These are phyloP conservation scores for Blastobotrys mokoenaii DNA, from an alignment of 805 yeast genomes.

Conservation along the genomic window DNA sequence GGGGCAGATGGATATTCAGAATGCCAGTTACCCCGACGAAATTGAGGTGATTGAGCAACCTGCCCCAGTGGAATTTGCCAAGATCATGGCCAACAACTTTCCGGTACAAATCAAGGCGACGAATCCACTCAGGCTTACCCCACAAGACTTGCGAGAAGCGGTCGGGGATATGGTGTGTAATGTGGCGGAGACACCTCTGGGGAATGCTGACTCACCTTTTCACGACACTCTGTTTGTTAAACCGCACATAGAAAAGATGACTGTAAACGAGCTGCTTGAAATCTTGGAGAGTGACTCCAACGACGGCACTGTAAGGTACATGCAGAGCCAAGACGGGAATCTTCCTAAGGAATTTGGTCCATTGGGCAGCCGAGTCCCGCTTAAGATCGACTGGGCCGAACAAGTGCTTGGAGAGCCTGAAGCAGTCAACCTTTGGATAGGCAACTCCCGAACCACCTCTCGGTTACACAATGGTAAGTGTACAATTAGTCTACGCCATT, in stretches of 20 bases:
- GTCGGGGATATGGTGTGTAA: slow-evolving; percentile 10
- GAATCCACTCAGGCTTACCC: neutral
- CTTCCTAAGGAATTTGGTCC: slow-evolving; percentile 20
- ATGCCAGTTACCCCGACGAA: slow-evolving; percentile 11
- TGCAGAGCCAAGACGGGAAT: slow-evolving; percentile 33
- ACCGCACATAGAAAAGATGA: slow-evolving; percentile 22
- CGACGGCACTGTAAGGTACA: slow-evolving; percentile 20
- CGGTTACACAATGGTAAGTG: slow-evolving; percentile 25
- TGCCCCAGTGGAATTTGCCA: slow-evolving; percentile 5
- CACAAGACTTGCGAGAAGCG: neutral
- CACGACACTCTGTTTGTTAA: slow-evolving; percentile 24
- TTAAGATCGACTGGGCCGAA: slow-evolving; percentile 15
- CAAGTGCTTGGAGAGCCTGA: slow-evolving; percentile 23
- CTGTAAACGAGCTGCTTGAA: slow-evolving; percentile 20
- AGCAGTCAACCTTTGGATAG: slow-evolving; percentile 35
- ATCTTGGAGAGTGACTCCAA: slow-evolving; percentile 9
- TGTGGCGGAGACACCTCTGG: slow-evolving; percentile 29
- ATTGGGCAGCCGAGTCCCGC: slow-evolving; percentile 15
- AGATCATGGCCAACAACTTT: slow-evolving; percentile 11
- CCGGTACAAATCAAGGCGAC: slow-evolving; percentile 6
- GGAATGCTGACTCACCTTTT: slow-evolving; percentile 33
- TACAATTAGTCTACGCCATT: too few species aligned
- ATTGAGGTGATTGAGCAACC: slow-evolving; percentile 7
- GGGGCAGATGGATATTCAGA: slow-evolving; percentile 19
- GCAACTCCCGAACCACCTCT: slow-evolving; percentile 25